Conservation (phyloP, 805 yeast species). For the Ogataea salicorniae region DNA sequence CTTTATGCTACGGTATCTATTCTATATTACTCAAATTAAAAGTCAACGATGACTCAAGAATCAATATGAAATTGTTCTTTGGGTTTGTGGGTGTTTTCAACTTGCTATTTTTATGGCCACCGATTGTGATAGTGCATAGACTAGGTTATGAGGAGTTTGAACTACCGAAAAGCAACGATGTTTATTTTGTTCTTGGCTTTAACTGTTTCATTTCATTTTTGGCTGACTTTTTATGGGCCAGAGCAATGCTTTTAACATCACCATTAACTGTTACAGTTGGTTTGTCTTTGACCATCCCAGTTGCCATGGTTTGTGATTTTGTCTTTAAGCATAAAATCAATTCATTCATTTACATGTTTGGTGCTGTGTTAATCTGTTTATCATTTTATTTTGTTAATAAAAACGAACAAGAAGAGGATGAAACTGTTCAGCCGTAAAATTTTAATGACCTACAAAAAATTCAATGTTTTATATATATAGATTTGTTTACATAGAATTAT, state of each 20-base stretch:
- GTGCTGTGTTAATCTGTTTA: conserved; percentile 73
- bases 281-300: conserved; percentile 84
- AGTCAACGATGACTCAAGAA: conserved; percentile 65
- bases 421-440: neutral
- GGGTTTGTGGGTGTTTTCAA: conserved; percentile 93
- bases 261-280: conserved; percentile 97
- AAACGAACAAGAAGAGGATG: conserved; percentile 61
- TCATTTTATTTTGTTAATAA: conserved; percentile 83
- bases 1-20: conserved; percentile 86
- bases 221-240: conserved; percentile 94
- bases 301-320: conserved; percentile 90
- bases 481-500: neutral
- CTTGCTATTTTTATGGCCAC: conserved; percentile 74
- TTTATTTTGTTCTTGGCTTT: conserved; percentile 47
- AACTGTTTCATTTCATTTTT: conserved; percentile 78
- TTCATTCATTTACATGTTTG: conserved; percentile 60
- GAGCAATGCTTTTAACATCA: conserved; percentile 87
- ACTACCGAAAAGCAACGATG: conserved; percentile 52
- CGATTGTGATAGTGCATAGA: conserved; percentile 59
- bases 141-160: conserved; percentile 66
- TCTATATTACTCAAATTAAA: conserved; percentile 75
- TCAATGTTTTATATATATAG: neutral
- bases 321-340: conserved; percentile 60
- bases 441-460: too few species aligned
- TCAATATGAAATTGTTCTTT: conserved; percentile 84